Conservation (phyloP, 73 alveolate genomes). For the Tetrahymena elliotti region DNA sequence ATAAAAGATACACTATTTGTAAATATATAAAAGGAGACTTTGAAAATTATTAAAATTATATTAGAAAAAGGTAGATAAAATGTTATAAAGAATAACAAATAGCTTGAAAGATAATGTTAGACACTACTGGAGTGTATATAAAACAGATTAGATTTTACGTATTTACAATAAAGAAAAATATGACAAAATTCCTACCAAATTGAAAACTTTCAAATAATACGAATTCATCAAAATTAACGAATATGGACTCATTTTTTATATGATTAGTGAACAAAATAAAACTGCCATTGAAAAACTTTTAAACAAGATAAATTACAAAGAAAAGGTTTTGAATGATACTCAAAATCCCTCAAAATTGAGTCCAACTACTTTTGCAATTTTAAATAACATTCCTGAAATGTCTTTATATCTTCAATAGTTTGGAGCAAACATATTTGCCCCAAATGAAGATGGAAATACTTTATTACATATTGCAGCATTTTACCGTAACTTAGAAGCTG, state of each 20-base stretch:
- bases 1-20: not conserved
- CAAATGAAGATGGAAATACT: conserved; percentile 32
- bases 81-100: not conserved
- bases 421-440: not conserved
- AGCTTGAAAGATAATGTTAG: not conserved
- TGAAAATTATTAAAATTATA: not conserved
- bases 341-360: not conserved
- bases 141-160: not conserved
- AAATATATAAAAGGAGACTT: not conserved
- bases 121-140: not conserved
- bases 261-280: not conserved
- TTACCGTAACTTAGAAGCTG: conserved; percentile 39
- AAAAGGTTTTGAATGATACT: not conserved
- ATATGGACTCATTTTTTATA: not conserved
- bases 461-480: conserved; percentile 53
- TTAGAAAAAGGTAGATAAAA: not conserved
- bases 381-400: not conserved
- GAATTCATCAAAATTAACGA: not conserved
- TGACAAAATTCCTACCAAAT: not conserved
- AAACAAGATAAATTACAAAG: not conserved
- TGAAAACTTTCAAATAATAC: not conserved
- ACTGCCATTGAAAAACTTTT: not conserved
- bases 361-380: not conserved
- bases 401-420: not conserved
- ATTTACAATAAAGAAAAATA: not conserved